Conservation (phyloP, 352 stramenopile species). For the Phytophthora meadii region DNA sequence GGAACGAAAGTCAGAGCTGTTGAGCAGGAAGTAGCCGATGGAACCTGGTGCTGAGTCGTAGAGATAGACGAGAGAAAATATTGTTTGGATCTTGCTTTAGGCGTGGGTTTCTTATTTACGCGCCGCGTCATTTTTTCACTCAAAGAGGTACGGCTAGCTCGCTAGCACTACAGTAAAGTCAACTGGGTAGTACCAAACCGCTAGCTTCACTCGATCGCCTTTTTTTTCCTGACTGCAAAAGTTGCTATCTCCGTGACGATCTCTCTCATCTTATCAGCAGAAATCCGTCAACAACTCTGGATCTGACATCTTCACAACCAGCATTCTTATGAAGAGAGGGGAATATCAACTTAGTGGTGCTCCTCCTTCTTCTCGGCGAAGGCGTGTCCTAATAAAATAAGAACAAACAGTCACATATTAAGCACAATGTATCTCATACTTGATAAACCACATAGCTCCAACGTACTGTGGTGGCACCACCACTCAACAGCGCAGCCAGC, state of each 20-base stretch:
- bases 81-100: slow-evolving; percentile 36
- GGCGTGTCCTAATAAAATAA: slow-evolving; percentile 47
- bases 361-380: slow-evolving; percentile 59
- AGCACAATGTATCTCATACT: slow-evolving; percentile 8
- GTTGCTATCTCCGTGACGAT: slow-evolving; percentile 3
- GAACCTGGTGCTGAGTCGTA: background rate
- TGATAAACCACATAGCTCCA: background rate
- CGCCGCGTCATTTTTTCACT: slow-evolving; percentile 32
- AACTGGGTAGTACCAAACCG: background rate
- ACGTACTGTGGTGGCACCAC: slow-evolving; percentile 75
- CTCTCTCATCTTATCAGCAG: slow-evolving; percentile 17
- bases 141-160: slow-evolving; percentile 9
- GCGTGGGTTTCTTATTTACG: slow-evolving; percentile 28
- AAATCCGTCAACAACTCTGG: background rate
- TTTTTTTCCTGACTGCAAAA: slow-evolving; percentile 15
- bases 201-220: slow-evolving; percentile 16
- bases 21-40: slow-evolving; percentile 10
- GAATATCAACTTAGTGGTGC: slow-evolving; percentile 59
- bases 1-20: slow-evolving; percentile 4
- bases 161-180: slow-evolving; percentile 14
- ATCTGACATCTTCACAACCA: slow-evolving; percentile 11
- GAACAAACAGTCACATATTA: slow-evolving; percentile 7
- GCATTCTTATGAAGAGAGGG: slow-evolving; percentile 15
- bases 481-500: slow-evolving; percentile 67
- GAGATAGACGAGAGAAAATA: slow-evolving; percentile 11